These are phyloP conservation scores for Apostasia shenzhenica DNA, from an alignment of 106 monocot genomes.

Conservation along the genomic window DNA sequence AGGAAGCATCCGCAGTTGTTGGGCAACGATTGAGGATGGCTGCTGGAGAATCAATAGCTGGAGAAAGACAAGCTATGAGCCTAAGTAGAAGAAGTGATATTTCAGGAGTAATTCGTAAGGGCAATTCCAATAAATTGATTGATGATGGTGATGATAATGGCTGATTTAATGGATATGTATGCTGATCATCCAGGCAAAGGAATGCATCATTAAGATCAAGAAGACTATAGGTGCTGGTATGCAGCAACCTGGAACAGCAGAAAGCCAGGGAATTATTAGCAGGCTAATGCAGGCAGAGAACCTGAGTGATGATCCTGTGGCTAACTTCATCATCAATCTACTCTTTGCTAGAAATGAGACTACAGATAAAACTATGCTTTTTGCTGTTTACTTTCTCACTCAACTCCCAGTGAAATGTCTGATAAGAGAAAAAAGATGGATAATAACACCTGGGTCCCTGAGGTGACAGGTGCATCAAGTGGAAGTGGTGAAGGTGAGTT, in stretches of 20 bases:
- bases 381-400: constrained; percentile 41
- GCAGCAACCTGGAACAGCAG: constrained; percentile 2
- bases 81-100: too few relatives aligned
- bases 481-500: too few relatives aligned
- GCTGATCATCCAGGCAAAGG: constrained; percentile 22
- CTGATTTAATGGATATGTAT: too few relatives aligned
- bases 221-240: constrained; percentile 9
- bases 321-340: constrained; percentile 39
- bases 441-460: too few relatives aligned
- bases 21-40: too few relatives aligned
- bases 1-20: too few relatives aligned
- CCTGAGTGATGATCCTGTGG: constrained; percentile 17
- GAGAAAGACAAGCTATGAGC: too few relatives aligned
- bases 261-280: constrained; percentile 19
- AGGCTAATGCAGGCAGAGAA: constrained; percentile 32
- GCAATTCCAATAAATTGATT: too few relatives aligned
- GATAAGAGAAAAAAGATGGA: not conserved
- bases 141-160: too few relatives aligned
- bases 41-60: too few relatives aligned
- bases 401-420: constrained; percentile 21
- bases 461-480: too few relatives aligned
- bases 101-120: too few relatives aligned
- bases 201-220: constrained; percentile 33
- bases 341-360: constrained; percentile 44
- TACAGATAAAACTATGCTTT: constrained; percentile 41